phyloP scores from a whole-genome alignment of 345 rosid species.

The Ricinus communis region DNA sequence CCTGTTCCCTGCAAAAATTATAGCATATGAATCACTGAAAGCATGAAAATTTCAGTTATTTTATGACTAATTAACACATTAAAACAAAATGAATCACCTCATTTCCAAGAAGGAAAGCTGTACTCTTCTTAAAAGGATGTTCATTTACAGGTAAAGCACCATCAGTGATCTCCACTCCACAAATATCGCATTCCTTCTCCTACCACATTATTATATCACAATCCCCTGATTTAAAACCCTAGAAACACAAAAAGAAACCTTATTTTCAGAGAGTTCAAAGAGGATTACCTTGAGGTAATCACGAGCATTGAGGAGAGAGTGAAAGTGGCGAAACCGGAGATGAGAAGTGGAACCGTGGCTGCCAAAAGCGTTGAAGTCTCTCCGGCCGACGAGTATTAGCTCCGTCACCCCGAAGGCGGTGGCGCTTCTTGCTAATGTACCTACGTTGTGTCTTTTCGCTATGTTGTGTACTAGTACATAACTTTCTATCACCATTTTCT shows the following conservation, averaged over 20 bases:
- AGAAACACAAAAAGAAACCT: background rate
- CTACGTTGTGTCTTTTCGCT: slow-evolving; percentile 96
- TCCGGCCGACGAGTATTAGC: slow-evolving; percentile 81
- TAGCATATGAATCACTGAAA: too few relatives aligned
- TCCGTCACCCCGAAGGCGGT: slow-evolving; percentile 92
- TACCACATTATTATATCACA: slow-evolving; percentile 14
- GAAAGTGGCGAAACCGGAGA: slow-evolving; percentile 79
- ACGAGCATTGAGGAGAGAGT: slow-evolving; percentile 73
- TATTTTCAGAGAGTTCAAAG: background rate
- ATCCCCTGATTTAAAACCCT: background rate
- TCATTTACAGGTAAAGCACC: slow-evolving; percentile 67
- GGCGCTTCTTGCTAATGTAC: slow-evolving; percentile 87
- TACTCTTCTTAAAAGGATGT: slow-evolving; percentile 77
- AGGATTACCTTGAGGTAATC: slow-evolving; percentile 59
- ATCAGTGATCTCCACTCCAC: slow-evolving; percentile 91
- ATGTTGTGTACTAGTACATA: slow-evolving; percentile 92
- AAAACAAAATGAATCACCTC: slow-evolving; percentile 53
- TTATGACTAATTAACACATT: too few relatives aligned
- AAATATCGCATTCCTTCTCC: slow-evolving; percentile 87
- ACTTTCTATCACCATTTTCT: slow-evolving; percentile 61
- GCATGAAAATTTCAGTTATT: too few relatives aligned
- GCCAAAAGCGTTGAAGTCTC: slow-evolving; percentile 95
- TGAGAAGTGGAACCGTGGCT: slow-evolving; percentile 96
- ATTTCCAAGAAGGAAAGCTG: slow-evolving; percentile 93
- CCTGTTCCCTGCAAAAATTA: slow-evolving; percentile 67